Percentiles rank a stretch among this genome's conserved stretches.
phyloP scores from a whole-genome alignment of 2,329 filamentous ascomycete species.

The Scedosporium apiospermum region DNA sequence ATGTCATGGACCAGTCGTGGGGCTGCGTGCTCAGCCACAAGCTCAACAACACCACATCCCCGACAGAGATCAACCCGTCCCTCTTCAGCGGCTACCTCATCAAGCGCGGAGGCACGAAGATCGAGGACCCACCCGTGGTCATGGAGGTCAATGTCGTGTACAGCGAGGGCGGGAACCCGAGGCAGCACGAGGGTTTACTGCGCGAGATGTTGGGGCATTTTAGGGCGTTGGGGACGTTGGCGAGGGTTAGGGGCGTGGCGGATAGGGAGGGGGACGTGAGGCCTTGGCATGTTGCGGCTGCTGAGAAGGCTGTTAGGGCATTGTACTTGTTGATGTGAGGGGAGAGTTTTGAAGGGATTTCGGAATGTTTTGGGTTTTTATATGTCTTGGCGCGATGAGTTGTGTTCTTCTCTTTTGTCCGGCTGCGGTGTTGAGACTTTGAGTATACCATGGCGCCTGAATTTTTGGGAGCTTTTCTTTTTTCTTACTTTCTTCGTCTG shows the following conservation, averaged over 20 bases:
- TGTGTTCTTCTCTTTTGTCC: background rate
- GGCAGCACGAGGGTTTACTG: slow-evolving; percentile 53
- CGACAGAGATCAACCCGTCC: slow-evolving; percentile 45
- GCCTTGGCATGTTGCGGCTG: slow-evolving; percentile 70
- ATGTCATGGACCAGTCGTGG: slow-evolving; percentile 68
- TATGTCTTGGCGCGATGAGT: background rate
- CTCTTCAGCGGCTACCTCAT: slow-evolving; percentile 57
- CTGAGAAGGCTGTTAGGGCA: slow-evolving; percentile 57
- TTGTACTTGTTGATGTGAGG: slow-evolving; percentile 55
- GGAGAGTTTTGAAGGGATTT: background rate
- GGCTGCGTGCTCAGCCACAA: slow-evolving; percentile 61
- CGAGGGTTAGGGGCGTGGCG: slow-evolving; percentile 54
- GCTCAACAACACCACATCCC: slow-evolving; percentile 48
- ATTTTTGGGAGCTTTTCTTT: background rate
- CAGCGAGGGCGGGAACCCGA: slow-evolving; percentile 37
- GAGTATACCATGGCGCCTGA: background rate
- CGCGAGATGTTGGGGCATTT: slow-evolving; percentile 64
- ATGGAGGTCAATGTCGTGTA: slow-evolving; percentile 59
- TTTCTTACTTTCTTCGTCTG: background rate
- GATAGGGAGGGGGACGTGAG: slow-evolving; percentile 51
- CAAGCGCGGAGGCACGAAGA: slow-evolving; percentile 47
- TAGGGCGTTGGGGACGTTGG: slow-evolving; percentile 58
- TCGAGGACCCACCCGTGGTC: slow-evolving; percentile 48
- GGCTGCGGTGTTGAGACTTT: background rate
- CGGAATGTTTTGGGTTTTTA: background rate